Base-by-base conservation (phyloP, 805 yeast genomes). In the Wickerhamomyces mucosus region DNA sequence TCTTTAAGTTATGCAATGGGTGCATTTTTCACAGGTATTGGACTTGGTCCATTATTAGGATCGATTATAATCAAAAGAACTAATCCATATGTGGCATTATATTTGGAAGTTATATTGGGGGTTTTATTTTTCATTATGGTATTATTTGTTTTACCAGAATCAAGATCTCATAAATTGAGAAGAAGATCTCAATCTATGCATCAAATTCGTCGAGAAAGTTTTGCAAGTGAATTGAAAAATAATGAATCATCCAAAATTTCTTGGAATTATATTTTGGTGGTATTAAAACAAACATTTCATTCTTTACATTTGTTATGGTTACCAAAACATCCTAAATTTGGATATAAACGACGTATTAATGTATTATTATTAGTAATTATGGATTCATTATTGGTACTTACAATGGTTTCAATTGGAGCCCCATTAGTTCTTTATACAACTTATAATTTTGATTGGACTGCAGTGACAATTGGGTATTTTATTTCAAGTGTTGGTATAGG, bases 11-110 rank as follows among this genome's bases (percentile, higher is more conserved):
- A 72, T 18, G 57, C 70, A 17, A 60, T 69, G 48, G 82, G 88
- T 9, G 54, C 69, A 13, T 53, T 79, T 30, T 77, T 70, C 44
- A 59, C 67, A 4, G 81, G 86, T 0, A 45, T 74, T 41, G 78
- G 78, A 1, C 10, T 67, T 7, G 92, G 89, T 2, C 92, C 94
- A 0, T 38, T 76, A 23, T 32, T 68, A 2, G 76, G 83, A 3
- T 69, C 76, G 21, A 20, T 58, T 1, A 28, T 61, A 1, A 43
- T 63, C 4, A 51, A 51, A 18, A 6, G 34, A 0, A 41, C 53
- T 35, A 31, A 58, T 3, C 46, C 52, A 23, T 34, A 52, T 11
- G 21, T 41, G 1, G 53, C 71, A 0, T 33, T 67, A 9, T 54
- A 50, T 25, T 26, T 49, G 3, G 53, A 61, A 9, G 25, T 50